These are phyloP conservation scores for Carallia pectinifolia DNA, from an alignment of 345 rosid genomes.

Conservation along the genomic window DNA sequence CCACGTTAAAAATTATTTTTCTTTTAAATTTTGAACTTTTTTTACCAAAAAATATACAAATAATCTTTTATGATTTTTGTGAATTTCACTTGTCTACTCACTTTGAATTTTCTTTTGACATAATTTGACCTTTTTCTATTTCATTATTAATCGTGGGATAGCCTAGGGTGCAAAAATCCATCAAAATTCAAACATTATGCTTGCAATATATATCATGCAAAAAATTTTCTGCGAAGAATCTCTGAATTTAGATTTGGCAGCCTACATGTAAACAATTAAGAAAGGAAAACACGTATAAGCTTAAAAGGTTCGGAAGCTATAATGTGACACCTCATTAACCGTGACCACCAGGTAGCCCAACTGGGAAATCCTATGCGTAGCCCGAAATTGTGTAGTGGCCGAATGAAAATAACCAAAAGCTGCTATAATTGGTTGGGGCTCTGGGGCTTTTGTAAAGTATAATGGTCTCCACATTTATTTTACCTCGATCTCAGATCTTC, in stretches of 20 bases:
- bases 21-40: too few species aligned
- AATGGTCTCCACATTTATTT: constrained; percentile 3
- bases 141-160: too few species aligned
- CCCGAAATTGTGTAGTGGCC: not conserved
- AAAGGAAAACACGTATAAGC: not conserved
- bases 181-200: too few species aligned
- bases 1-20: too few species aligned
- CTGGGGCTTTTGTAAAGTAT: not conserved
- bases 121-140: too few species aligned
- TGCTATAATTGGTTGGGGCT: not conserved
- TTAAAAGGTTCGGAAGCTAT: not conserved
- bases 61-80: too few species aligned
- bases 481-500: not conserved
- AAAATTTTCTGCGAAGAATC: not conserved
- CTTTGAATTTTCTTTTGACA: too few species aligned
- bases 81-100: too few species aligned
- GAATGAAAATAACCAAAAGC: not conserved
- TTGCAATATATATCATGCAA: too few species aligned
- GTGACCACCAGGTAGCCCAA: not conserved
- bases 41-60: too few species aligned
- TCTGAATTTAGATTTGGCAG: not conserved
- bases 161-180: too few species aligned
- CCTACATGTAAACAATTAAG: not conserved
- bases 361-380: constrained; percentile 2
- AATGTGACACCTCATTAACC: constrained; percentile 1